Conservation (phyloP, 306 rosid species). For the Castanospermum australe region DNA sequence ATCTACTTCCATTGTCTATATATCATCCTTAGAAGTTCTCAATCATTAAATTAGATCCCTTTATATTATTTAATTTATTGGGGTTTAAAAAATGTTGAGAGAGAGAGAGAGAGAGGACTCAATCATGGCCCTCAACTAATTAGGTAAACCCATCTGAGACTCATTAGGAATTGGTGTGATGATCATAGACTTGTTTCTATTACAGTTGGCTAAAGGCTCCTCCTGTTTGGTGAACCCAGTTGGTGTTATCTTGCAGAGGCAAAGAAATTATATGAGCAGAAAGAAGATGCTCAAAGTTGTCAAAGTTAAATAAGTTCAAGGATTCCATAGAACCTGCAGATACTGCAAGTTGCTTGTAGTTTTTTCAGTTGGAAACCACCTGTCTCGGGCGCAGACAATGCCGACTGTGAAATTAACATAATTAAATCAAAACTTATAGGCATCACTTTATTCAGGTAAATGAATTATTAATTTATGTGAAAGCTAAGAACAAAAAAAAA, state of each 20-base stretch:
- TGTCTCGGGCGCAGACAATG: neutral
- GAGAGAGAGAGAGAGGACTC: constrained; percentile 23
- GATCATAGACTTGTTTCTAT: constrained; percentile 15
- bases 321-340: constrained; percentile 14
- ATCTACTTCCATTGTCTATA: constrained; percentile 40
- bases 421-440: neutral
- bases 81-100: neutral
- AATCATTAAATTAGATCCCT: constrained; percentile 58
- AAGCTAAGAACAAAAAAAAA: neutral
- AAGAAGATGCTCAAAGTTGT: constrained; percentile 39
- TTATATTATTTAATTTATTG: constrained; percentile 23
- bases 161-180: constrained; percentile 15
- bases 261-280: constrained; percentile 1
- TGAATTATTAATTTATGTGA: constrained; percentile 11
- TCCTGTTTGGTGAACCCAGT: constrained; percentile 36
- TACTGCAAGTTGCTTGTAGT: constrained; percentile 40
- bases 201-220: constrained; percentile 39
- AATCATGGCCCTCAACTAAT: constrained; percentile 44
- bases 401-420: neutral
- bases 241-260: constrained; percentile 17
- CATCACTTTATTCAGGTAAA: constrained; percentile 24
- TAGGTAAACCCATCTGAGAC: constrained; percentile 24
- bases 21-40: constrained; percentile 34
- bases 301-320: constrained; percentile 27
- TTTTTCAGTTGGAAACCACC: constrained; percentile 48